Percentiles rank a stretch among this genome's conserved stretches.
Conservation (phyloP, 73 alveolate species). For the Uronychia binucleata region DNA sequence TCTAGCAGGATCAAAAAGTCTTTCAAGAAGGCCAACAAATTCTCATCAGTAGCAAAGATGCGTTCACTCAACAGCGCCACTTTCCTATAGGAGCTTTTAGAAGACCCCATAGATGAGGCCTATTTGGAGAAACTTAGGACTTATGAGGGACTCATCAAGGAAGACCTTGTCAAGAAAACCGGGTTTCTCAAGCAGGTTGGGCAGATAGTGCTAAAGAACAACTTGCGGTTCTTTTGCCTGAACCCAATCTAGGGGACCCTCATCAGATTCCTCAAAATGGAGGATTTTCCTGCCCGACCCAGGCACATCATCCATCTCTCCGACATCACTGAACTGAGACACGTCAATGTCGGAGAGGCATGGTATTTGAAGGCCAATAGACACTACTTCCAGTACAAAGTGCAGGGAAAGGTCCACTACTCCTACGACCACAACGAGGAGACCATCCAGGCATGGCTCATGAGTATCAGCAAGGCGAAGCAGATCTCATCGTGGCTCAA, state of each 20-base stretch:
- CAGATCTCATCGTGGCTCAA: conserved; percentile 46
- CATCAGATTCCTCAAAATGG: conserved; percentile 22
- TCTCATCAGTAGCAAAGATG: not conserved
- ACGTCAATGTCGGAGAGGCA: conserved; percentile 23
- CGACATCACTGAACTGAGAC: conserved; percentile 41
- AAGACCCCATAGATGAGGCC: not conserved
- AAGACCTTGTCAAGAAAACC: not conserved
- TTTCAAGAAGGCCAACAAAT: not conserved
- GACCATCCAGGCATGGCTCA: conserved; percentile 38
- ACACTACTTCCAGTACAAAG: conserved; percentile 31
- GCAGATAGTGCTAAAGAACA: conserved; percentile 15
- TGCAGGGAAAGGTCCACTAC: not conserved
- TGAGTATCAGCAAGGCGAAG: conserved; percentile 27
- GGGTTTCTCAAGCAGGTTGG: conserved; percentile 32
- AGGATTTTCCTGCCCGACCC: conserved; percentile 51
- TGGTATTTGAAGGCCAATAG: conserved; percentile 50
- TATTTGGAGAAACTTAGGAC: not conserved
- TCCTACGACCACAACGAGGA: conserved; percentile 28
- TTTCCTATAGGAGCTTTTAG: not conserved
- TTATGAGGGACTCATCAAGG: not conserved
- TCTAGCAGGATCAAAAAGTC: not conserved
- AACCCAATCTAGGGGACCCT: conserved; percentile 60
- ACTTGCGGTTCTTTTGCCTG: conserved; percentile 41
- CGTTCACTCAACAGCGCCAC: not conserved
- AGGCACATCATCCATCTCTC: conserved; percentile 40